Percentiles rank a stretch among this genome's conserved stretches.
Conservation (phyloP, 257 asterid genomes). For the Salvia rosmarinus region DNA sequence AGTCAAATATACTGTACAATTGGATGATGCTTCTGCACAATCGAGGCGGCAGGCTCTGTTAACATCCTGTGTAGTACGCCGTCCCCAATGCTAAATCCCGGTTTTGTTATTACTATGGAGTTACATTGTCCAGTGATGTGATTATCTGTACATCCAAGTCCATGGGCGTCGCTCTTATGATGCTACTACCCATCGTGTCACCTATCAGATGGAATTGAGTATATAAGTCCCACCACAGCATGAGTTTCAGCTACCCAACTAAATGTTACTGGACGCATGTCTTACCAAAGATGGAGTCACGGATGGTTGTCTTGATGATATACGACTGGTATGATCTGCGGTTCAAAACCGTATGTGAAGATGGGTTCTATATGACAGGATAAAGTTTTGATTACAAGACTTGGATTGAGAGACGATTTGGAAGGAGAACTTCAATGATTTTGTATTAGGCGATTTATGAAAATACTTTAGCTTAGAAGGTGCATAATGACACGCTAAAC, state of each 20-base stretch:
- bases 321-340: constrained; percentile 61
- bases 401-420: background rate
- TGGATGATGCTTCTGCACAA: constrained; percentile 38
- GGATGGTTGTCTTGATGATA: constrained; percentile 67
- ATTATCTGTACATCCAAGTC: constrained; percentile 63
- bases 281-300: constrained; percentile 66
- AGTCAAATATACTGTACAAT: constrained; percentile 54
- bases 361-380: background rate
- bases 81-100: constrained; percentile 27
- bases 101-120: constrained; percentile 43
- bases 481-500: no score
- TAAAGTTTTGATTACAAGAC: background rate
- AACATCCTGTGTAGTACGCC: constrained; percentile 27
- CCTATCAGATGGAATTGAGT: constrained; percentile 37
- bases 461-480: no score
- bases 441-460: no score
- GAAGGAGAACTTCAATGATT: no score
- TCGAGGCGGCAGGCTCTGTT: constrained; percentile 45
- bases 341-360: background rate
- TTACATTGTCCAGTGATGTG: constrained; percentile 52
- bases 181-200: constrained; percentile 45
- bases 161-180: constrained; percentile 43
- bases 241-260: background rate
- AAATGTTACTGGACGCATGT: constrained; percentile 7
- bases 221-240: background rate